Base-by-base conservation (phyloP, 2,329 filamentous ascomycete species). In the Nothopassalora personata region DNA sequence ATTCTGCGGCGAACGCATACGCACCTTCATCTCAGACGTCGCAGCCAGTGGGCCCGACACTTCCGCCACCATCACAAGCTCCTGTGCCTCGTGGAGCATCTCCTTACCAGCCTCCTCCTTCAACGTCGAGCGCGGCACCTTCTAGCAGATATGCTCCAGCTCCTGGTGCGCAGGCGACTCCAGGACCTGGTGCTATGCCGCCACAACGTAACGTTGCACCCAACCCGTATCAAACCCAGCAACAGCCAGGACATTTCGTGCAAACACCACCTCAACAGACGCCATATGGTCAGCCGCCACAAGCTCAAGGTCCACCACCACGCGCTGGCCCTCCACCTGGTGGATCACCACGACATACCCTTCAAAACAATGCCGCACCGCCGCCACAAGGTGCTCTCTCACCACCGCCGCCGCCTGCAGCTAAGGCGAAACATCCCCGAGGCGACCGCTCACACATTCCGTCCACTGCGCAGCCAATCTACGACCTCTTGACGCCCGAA, bases 361-460 rank as follows among this genome's bases (percentile, higher is more conserved):
- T 79, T 15, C 55, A 59, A 31, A 18, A 56, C 5, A 28, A 62
- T 13, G 48, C 61, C 9, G 57, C 78, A 31, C 73, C 54, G 78
- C 78, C 36, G 9, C 59, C 56, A 18, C 63, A 62, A 33, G 57
- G 43, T 36, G 47, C 56, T 18, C 48, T 53, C 27, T 53, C 56
- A 13, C 47, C 56, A 19, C 57, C 64, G 23, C 58, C 60, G 46
- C 45, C 62, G 6, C 6, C 62, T 8, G 43, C 64, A 15, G 47
- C 63, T 6, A 67, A 66, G 52, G 51, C 64, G 1, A 68, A 66
- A 80, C 82, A 61, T 76, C 89, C 46, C 6, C 63, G 64, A 13
- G 93, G 93, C 67, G 93, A 97, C 74, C 87, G 93, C 53, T 90
- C 89, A 19, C 91, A 97, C 73, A 96, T 99, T 59, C 89, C 93